Base-by-base conservation (phyloP, 2,329 filamentous ascomycete species). In the Colletotrichum cordylinicola region DNA sequence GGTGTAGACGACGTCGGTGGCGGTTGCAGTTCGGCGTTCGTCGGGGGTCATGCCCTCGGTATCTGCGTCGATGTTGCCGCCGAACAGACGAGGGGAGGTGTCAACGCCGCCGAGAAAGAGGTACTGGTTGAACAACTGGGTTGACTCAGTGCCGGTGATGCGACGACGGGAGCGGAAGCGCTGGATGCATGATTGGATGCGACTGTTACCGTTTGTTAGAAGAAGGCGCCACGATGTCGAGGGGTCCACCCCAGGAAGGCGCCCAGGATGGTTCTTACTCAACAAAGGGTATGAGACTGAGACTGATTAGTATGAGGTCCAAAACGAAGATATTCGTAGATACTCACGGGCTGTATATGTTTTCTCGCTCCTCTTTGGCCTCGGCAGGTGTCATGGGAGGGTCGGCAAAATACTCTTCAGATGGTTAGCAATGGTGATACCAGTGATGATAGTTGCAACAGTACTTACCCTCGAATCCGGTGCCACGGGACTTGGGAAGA, bases 181-280 rank as follows among this genome's bases (percentile, higher is more conserved):
- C 78, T 96, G 93, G 70, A 98, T 94, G 62, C 95, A 97, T 31
- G 93, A 90, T 81, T 98, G 93, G 55, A 98, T 95, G 62, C 97
- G 95, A 72, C 94, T 94, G 75, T 55, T 6, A 8, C 16, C 71
- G 52, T 75, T 31, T 70, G 67, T 35, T 3, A 24, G n/a, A 39
- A 16, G n/a, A 16, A 33, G 8, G 4, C 18, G 56, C 15, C 27
- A 29, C 9, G 4, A 58, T 15, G 21, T 58, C 55, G 7, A 58
- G 55, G 9, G 27, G 10, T n/a, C 18, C 43, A 0, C 4, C 6
- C 37, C 37, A 12, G 24, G 16, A 64, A 39, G 61, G 35, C 2
- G 13, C 9, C 1, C 9, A 7, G 29, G 33, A 21, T 52, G 6
- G 4, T 21, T n/a, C 64, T 56, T 87, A 94, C 93, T 91, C 88